These are phyloP conservation scores for Paxillus rubicundulus DNA, from an alignment of 768 basidiomycete genomes.

Conservation along the genomic window DNA sequence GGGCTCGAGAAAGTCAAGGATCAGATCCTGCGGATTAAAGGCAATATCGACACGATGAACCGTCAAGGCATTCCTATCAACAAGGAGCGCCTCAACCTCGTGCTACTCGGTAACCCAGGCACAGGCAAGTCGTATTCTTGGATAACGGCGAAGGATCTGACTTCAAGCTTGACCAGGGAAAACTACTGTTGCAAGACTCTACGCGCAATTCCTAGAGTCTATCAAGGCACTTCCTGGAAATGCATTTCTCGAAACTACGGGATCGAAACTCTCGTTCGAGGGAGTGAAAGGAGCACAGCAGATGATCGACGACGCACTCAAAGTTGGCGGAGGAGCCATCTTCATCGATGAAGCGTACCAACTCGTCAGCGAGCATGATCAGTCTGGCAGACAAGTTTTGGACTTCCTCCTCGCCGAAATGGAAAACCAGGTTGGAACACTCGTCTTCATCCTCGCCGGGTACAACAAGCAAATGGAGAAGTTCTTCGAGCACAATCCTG, in stretches of 20 bases:
- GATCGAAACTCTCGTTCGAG: slow-evolving; percentile 56
- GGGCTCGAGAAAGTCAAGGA: slow-evolving; percentile 66
- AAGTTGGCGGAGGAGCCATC: slow-evolving; percentile 60
- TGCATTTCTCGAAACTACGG: slow-evolving; percentile 61
- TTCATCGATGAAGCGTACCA: slow-evolving; percentile 80
- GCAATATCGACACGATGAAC: slow-evolving; percentile 51
- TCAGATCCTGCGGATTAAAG: slow-evolving; percentile 57
- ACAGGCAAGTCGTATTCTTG: slow-evolving; percentile 47
- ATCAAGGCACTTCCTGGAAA: slow-evolving; percentile 52
- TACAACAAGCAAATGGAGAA: slow-evolving; percentile 74
- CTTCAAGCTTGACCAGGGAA: slow-evolving; percentile 43
- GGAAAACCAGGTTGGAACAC: slow-evolving; percentile 63
- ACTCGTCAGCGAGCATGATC: slow-evolving; percentile 48
- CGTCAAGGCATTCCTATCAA: slow-evolving; percentile 53
- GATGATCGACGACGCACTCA: slow-evolving; percentile 47
- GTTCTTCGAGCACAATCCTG: slow-evolving; percentile 77
- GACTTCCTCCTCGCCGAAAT: slow-evolving; percentile 74
- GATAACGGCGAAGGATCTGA: neutral
- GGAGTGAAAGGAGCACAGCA: slow-evolving; percentile 55
- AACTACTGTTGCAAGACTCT: slow-evolving; percentile 66
- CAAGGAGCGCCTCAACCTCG: slow-evolving; percentile 59
- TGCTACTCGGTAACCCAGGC: slow-evolving; percentile 68
- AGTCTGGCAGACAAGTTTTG: slow-evolving; percentile 54
- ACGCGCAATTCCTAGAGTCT: slow-evolving; percentile 61
- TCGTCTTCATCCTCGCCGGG: slow-evolving; percentile 72